Evolutionary conservation across 106 monocot species (phyloP).

Genomic region (Dendrobium catenatum): DNA sequence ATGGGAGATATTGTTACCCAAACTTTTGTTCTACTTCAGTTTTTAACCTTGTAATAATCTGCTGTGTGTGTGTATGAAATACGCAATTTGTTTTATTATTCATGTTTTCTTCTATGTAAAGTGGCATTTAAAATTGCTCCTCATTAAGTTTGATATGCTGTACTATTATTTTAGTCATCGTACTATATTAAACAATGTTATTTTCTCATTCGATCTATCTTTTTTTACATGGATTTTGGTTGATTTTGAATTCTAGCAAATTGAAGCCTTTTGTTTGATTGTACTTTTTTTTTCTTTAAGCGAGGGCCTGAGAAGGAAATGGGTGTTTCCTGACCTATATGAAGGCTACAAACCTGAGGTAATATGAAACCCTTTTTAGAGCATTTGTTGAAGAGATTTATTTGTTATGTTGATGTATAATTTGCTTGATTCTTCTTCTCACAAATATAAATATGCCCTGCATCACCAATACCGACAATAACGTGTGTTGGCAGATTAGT

Average conservation of each 20-base stretch:
- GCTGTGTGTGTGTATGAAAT: no score
- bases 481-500: no score
- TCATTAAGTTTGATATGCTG: no score
- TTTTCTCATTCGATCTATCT: background rate
- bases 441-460: background rate
- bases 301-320: slow-evolving; percentile 77
- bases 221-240: background rate
- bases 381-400: background rate
- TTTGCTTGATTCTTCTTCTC: no score
- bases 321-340: slow-evolving; percentile 61
- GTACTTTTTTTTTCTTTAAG: slow-evolving; percentile 24
- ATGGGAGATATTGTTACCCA: no score
- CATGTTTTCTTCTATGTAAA: no score
- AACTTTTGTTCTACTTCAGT: no score
- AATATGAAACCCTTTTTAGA: background rate
- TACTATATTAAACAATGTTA: background rate
- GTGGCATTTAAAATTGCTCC: no score
- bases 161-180: background rate
- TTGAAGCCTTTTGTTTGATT: background rate
- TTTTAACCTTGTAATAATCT: no score
- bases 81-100: no score
- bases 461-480: background rate
- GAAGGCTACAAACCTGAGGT: slow-evolving; percentile 37
- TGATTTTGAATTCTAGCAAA: background rate
- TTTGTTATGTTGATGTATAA: background rate